These are phyloP conservation scores for Fusarium sp. DNA, from an alignment of 2,329 filamentous ascomycete genomes.

Conservation along the genomic window DNA sequence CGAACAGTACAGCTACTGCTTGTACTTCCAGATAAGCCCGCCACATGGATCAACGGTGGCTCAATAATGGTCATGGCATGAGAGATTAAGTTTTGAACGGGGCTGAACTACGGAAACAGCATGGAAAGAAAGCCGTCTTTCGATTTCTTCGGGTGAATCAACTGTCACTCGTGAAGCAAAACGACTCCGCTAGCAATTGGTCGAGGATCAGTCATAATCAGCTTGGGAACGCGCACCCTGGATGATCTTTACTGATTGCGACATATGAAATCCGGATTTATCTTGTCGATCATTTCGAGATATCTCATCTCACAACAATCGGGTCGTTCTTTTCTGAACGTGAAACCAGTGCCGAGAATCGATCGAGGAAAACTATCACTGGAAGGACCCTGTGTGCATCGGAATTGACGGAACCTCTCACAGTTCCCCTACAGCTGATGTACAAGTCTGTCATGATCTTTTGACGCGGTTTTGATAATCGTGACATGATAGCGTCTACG, in stretches of 20 bases:
- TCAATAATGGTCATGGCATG: background rate
- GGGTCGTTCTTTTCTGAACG: background rate
- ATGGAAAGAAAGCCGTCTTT: background rate
- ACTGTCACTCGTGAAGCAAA: background rate
- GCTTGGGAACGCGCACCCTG: background rate
- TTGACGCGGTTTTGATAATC: background rate
- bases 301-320: background rate
- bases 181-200: background rate
- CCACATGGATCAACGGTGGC: background rate
- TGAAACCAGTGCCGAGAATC: background rate
- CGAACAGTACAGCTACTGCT: no score
- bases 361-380: background rate
- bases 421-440: background rate
- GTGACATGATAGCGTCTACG: background rate
- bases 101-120: background rate
- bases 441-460: background rate
- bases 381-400: conserved; percentile 18
- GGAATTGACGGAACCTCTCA: background rate
- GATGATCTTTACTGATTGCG: conserved; percentile 21
- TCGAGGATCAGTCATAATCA: background rate
- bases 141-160: background rate
- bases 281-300: conserved; percentile 21
- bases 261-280: conserved; percentile 3
- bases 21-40: background rate
- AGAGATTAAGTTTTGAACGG: background rate